Evolutionary conservation across 495 filamentous ascomycete genomes (phyloP), one percentile per base, ranked within the genome.

Genomic region (Pyronema omphalodes): DNA sequence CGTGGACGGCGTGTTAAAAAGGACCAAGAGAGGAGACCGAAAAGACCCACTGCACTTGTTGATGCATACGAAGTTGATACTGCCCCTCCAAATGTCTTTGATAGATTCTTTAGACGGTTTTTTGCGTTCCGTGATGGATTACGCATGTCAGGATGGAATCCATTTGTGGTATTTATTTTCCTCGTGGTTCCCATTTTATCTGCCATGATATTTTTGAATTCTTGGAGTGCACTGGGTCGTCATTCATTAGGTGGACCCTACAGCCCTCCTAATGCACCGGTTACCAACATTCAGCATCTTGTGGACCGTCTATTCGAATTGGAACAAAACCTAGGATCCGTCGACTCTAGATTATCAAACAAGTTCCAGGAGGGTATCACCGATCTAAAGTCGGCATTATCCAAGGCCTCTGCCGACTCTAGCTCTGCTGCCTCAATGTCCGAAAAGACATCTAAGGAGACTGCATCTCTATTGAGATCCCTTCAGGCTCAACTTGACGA

Each of bases 271-370:
- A 34, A 11, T 0, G 39, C 15, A 8, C 44, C 59, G 11, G 58
- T 59, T 0, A 53, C 35, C 9, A 51, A 58, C 54, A 47, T 62
- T 35, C 40, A 35, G 23, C 60, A 63, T 7, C 53, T 63, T 9
- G 52, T 51, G 11, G 36, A 36, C 23, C 60, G 60, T n/a, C 47
- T 63, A 41, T 35, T 53, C 15, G 44, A 23, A 6, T 37, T 63
- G 14, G 60, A 63, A 44, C 58, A 54, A 12, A 37, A n/a, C 15
- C 34, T 51, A 12, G 48, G 48, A 18, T 3, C 12, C 1, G 48
- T 51, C 18, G 48, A 51, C 29, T 18, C 9, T n/a, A 29, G 12
- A 51, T 23, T 51, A 14, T 8, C 15, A n/a, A 9, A 12, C 9
- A 9, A 33, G 11, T 34, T 51, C 12, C 23, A 23, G 1, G 34